Evolutionary conservation across 768 basidiomycete species (phyloP).

Genomic region (Dioszegia hungarica): DNA sequence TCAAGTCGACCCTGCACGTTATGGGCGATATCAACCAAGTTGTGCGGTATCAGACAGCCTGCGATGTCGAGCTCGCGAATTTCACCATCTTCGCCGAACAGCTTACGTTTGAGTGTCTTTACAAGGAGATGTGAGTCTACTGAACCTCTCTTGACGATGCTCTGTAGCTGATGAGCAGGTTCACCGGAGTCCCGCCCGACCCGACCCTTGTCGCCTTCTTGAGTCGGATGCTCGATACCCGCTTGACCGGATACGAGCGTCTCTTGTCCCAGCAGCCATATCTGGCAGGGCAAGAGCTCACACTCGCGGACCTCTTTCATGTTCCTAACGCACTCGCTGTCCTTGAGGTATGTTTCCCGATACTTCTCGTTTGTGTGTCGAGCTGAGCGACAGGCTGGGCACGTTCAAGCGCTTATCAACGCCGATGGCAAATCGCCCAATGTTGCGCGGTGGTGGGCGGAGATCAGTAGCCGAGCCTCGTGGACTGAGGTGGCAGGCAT

Average conservation of each 20-base stretch:
- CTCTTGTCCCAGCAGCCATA: neutral
- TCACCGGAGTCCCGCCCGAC: too few species aligned
- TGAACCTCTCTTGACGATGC: too few species aligned
- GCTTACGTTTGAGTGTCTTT: too few species aligned
- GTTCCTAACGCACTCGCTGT: neutral
- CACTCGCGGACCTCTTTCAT: neutral
- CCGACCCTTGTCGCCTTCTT: too few species aligned
- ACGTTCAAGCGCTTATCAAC: neutral
- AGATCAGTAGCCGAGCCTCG: neutral
- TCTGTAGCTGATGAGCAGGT: too few species aligned
- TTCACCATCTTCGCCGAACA: too few species aligned
- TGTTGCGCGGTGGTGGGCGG: neutral
- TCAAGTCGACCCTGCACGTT: too few species aligned
- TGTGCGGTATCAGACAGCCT: too few species aligned
- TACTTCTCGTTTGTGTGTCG: neutral
- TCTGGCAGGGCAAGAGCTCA: neutral
- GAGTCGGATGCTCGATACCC: neutral
- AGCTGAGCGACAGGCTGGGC: neutral
- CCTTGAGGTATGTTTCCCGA: neutral
- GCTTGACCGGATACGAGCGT: neutral
- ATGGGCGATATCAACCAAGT: too few species aligned
- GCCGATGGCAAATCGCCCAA: neutral
- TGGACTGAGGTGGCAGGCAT: neutral
- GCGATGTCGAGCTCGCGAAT: too few species aligned
- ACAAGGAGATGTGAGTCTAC: too few species aligned